Evolutionary conservation across 2,329 filamentous ascomycete species (phyloP).

Genomic region (Chrysoporthe cubensis): DNA sequence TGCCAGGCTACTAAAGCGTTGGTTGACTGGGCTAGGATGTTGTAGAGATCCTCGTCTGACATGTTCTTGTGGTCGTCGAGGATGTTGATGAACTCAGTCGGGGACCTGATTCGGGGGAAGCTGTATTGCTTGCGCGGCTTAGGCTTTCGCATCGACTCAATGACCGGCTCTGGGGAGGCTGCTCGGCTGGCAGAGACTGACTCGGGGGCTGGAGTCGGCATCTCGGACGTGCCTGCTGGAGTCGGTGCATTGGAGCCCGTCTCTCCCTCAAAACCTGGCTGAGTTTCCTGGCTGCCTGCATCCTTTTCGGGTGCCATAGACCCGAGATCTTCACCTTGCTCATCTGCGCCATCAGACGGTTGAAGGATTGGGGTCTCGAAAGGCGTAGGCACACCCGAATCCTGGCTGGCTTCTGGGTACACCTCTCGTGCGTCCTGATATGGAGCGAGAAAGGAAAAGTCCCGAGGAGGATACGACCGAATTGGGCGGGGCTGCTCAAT

Average conservation of each 20-base stretch:
- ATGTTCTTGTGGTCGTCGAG: slow-evolving; percentile 57
- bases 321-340: slow-evolving; percentile 18
- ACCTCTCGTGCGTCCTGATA: slow-evolving; percentile 21
- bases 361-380: slow-evolving; percentile 23
- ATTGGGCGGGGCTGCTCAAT: slow-evolving; percentile 22
- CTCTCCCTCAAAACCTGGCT: slow-evolving; percentile 19
- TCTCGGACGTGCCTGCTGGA: slow-evolving; percentile 33
- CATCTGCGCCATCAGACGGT: slow-evolving; percentile 21
- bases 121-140: slow-evolving; percentile 41
- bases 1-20: slow-evolving; percentile 56
- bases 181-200: slow-evolving; percentile 26
- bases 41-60: slow-evolving; percentile 49
- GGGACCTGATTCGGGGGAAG: slow-evolving; percentile 56
- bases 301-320: slow-evolving; percentile 22
- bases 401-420: slow-evolving; percentile 24
- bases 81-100: slow-evolving; percentile 52
- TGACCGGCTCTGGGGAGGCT: slow-evolving; percentile 23
- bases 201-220: slow-evolving; percentile 24
- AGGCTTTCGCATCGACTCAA: slow-evolving; percentile 27
- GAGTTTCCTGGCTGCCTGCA: slow-evolving; percentile 18
- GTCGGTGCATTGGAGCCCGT: slow-evolving; percentile 25
- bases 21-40: slow-evolving; percentile 49
- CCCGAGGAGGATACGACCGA: slow-evolving; percentile 16
- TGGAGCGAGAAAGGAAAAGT: slow-evolving; percentile 26
- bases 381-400: slow-evolving; percentile 21